These are phyloP conservation scores for Karstenula rhodostoma DNA, from an alignment of 2,329 filamentous ascomycete species.

Conservation along the genomic window DNA sequence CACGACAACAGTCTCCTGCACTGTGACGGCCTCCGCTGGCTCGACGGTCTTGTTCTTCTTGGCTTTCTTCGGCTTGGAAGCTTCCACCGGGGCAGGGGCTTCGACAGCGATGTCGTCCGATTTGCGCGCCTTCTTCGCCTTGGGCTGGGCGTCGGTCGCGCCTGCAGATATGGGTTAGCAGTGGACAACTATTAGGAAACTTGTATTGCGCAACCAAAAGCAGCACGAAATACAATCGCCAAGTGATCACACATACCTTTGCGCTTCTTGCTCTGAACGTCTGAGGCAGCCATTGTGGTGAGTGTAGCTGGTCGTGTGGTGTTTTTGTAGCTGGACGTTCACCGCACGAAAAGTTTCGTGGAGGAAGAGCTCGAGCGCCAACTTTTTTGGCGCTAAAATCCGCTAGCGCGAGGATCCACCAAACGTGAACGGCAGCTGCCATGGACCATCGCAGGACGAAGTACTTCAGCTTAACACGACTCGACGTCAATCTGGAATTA, in stretches of 20 bases:
- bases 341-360: slow-evolving; percentile 43
- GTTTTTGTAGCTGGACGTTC: slow-evolving; percentile 18
- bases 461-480: not conserved
- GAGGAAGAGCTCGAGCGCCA: slow-evolving; percentile 33
- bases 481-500: not conserved
- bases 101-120: slow-evolving; percentile 39
- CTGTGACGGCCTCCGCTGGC: slow-evolving; percentile 9
- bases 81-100: slow-evolving; percentile 17
- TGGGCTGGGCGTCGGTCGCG: slow-evolving; percentile 44
- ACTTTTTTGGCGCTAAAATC: slow-evolving; percentile 25
- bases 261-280: slow-evolving; percentile 63
- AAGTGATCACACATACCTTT: slow-evolving; percentile 51
- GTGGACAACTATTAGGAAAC: slow-evolving; percentile 10
- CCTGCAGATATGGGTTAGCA: slow-evolving; percentile 32
- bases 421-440: slow-evolving; percentile 7
- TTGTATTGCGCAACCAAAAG: not conserved
- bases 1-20: slow-evolving; percentile 14
- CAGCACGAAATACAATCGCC: not conserved
- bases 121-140: slow-evolving; percentile 51
- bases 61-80: slow-evolving; percentile 18
- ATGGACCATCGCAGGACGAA: not conserved
- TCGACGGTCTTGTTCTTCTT: slow-evolving; percentile 17
- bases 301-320: slow-evolving; percentile 17
- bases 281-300: slow-evolving; percentile 61
- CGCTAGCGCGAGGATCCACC: slow-evolving; percentile 14